Evolutionary conservation across 331 rosid species (phyloP), one percentile per base, ranked within the genome.

Genomic region (Spiraea crenata): DNA sequence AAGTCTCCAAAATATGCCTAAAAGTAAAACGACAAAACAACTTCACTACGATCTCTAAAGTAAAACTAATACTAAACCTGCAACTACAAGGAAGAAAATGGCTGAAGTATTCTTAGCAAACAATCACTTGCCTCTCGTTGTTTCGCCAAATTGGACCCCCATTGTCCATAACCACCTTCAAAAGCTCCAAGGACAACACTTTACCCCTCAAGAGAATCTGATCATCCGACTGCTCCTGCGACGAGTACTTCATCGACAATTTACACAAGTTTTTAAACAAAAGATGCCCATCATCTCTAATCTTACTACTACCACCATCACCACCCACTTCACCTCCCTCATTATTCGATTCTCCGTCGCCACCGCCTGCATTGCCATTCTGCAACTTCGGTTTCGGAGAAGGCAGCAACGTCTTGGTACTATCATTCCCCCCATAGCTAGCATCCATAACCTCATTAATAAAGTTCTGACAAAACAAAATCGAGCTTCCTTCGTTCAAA

Each of bases 141-240:
- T 78, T 9, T 63, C 83, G 91, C 99, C 99, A 95, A 68, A 89
- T 46, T 39, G 90, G 77, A 72, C 96, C 86, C 5, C 83, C 96
- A 70, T 83, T 81, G 80, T 89, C 98, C 96, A 88, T 88, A 73
- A 95, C 86, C 52, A 95, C 98, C 85, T 95, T 95, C 38, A 95
- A 95, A 70, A 95, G 96, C 89, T 95, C 99, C 88, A 95, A 80
- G 41, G 99, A 95, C 85, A 95, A 83, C 56, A 91, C 73, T 71
- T 95, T 95, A 41, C 99, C 99, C 85, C 99, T 85, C 86, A 91
- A 66, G 62, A 95, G 98, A 74, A 95, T 91, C 55, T 90, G 96
- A 77, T 95, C 99, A 15, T 91, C 97, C 6, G 96, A 89, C 81
- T 91, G 83, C 64, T 89, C 96, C 39, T 89, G 98, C 31, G 99